These are phyloP conservation scores for Olyra latifolia DNA, from an alignment of 176 grass and related monocot genomes.

Conservation along the genomic window DNA sequence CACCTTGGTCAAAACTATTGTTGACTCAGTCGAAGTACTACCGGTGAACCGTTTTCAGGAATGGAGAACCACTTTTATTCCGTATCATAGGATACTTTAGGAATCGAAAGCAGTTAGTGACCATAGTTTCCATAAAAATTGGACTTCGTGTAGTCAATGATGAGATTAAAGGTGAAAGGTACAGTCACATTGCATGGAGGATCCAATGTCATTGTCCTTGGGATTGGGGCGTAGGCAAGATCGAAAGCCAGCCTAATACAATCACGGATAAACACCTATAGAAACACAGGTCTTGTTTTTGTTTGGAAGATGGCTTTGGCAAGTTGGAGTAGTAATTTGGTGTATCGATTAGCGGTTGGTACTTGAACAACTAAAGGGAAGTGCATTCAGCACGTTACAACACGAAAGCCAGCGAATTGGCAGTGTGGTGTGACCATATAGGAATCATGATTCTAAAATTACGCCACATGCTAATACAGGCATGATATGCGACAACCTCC, in stretches of 20 bases:
- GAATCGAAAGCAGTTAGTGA: too few species aligned
- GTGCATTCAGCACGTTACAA: too few species aligned
- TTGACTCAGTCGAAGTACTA: too few species aligned
- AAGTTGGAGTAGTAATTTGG: background rate
- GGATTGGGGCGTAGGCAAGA: background rate
- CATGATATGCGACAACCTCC: background rate
- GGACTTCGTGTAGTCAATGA: background rate
- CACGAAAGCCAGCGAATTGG: too few species aligned
- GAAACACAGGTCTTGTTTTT: background rate
- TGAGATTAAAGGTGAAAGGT: slow-evolving; percentile 12
- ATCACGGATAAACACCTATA: background rate
- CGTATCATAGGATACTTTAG: too few species aligned
- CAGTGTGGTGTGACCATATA: too few species aligned
- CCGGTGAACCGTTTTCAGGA: too few species aligned
- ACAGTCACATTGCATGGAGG: slow-evolving; percentile 2
- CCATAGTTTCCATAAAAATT: too few species aligned
- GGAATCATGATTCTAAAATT: background rate
- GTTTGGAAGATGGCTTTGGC: background rate
- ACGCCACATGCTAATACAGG: background rate
- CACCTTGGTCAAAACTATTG: too few species aligned
- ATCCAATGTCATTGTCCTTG: background rate
- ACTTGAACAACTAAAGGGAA: background rate
- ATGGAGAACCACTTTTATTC: too few species aligned
- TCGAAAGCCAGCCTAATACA: background rate
- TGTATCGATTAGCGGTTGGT: background rate